Conservation (phyloP, 2,329 filamentous ascomycete genomes). For the Botryotinia calthae region DNA sequence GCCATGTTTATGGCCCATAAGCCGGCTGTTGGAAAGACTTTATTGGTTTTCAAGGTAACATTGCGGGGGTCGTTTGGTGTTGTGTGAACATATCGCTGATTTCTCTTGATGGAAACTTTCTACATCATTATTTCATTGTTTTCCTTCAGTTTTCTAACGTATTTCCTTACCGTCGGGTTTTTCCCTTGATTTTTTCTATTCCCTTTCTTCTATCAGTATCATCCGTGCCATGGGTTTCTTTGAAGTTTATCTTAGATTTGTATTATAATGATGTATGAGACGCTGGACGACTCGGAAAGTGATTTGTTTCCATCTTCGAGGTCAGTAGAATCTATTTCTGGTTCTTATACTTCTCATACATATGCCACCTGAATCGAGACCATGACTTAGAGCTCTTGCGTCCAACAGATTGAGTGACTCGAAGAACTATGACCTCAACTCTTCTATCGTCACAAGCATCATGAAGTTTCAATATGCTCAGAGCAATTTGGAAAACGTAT, state of each 20-base stretch:
- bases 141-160: constrained; percentile 16
- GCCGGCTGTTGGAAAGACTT: constrained; percentile 14
- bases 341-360: constrained; percentile 6
- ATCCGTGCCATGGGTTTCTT: constrained; percentile 23
- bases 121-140: constrained; percentile 23
- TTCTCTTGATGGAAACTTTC: constrained; percentile 21
- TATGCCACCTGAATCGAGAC: constrained; percentile 16
- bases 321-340: constrained; percentile 30
- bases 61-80: constrained; percentile 1
- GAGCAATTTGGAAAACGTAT: constrained; percentile 8
- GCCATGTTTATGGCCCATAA: constrained; percentile 16
- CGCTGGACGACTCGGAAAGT: constrained; percentile 37
- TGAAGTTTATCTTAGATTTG: constrained; percentile 27
- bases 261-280: constrained; percentile 39
- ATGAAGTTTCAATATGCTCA: neutral
- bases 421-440: constrained; percentile 16
- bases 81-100: constrained; percentile 17
- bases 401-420: constrained; percentile 18
- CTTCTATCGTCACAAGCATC: constrained; percentile 5
- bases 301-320: constrained; percentile 32
- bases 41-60: constrained; percentile 27
- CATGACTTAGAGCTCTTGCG: neutral
- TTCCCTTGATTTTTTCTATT: constrained; percentile 28
- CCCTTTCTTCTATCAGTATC: constrained; percentile 30
- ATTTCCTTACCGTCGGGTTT: neutral